Percentiles rank a stretch among this genome's conserved stretches.
Conservation (phyloP, 768 basidiomycete genomes). For the Mycena pura region DNA sequence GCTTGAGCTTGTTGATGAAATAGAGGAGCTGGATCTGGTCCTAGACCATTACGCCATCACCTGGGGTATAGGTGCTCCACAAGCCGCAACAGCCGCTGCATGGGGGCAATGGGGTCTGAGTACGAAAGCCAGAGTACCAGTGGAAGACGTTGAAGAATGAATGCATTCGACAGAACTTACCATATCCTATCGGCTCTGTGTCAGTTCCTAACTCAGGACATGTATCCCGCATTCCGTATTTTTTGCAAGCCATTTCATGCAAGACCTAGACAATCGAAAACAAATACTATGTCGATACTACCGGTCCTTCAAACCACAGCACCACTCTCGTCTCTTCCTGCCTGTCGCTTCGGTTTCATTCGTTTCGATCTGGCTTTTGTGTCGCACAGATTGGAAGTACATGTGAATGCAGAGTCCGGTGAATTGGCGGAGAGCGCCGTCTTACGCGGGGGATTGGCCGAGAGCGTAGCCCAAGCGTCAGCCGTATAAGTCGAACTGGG, state of each 20-base stretch:
- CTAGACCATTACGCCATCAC: slow-evolving; percentile 89
- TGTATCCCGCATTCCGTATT: too few species aligned
- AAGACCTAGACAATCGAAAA: too few species aligned
- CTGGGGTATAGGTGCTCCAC: slow-evolving; percentile 56
- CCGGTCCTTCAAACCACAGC: background rate
- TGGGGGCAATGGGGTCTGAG: slow-evolving; percentile 18
- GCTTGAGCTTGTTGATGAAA: slow-evolving; percentile 90
- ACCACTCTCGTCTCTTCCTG: background rate
- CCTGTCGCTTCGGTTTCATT: background rate
- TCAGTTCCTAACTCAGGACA: background rate
- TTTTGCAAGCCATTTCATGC: too few species aligned
- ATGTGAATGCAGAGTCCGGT: background rate
- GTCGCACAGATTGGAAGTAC: background rate
- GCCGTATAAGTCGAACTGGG: too few species aligned
- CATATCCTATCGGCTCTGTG: too few species aligned
- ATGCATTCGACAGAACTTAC: background rate
- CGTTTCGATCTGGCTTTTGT: background rate
- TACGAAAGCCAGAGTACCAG: background rate
- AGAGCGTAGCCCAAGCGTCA: too few species aligned
- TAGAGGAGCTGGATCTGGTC: slow-evolving; percentile 93
- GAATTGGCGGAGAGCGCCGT: background rate
- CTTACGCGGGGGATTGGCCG: too few species aligned
- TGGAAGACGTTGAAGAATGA: slow-evolving; percentile 9
- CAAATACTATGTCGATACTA: too few species aligned
- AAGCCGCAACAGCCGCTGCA: background rate